Conservation (phyloP, 1,284 basidiomycete species). For the Anthracocystis panici-leucophaei region DNA sequence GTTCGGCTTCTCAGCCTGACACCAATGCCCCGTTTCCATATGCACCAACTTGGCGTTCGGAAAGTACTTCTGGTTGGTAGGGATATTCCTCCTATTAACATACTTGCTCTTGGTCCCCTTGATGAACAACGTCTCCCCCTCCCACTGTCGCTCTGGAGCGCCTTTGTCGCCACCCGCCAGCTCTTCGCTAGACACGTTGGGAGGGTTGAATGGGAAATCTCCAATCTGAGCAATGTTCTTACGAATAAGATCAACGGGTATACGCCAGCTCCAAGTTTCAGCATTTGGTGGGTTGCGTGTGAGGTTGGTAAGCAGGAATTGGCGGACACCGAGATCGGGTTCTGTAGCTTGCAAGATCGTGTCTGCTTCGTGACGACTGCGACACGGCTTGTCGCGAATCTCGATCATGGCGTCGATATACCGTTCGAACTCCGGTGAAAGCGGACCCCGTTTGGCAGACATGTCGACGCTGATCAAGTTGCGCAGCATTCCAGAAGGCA, state of each 20-base stretch:
- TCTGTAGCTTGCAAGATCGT: constrained; percentile 77
- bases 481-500: constrained; percentile 71
- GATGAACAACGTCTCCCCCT: constrained; percentile 79
- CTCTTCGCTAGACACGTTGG: constrained; percentile 72
- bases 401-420: constrained; percentile 80
- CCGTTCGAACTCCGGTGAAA: constrained; percentile 74
- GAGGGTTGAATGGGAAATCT: constrained; percentile 76
- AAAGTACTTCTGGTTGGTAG: constrained; percentile 77
- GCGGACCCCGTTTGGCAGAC: constrained; percentile 76
- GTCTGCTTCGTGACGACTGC: constrained; percentile 77
- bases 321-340: constrained; percentile 76
- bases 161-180: constrained; percentile 8
- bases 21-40: constrained; percentile 71
- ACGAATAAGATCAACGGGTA: constrained; percentile 79
- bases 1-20: constrained; percentile 70
- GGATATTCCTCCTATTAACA: constrained; percentile 78
- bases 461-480: constrained; percentile 85
- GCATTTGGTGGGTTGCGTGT: constrained; percentile 68
- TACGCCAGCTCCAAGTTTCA: constrained; percentile 75
- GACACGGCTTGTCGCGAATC: constrained; percentile 75
- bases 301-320: constrained; percentile 87
- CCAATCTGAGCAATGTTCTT: constrained; percentile 78
- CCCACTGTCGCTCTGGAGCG: constrained; percentile 71
- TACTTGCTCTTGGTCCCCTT: constrained; percentile 78
- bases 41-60: constrained; percentile 73